Base-by-base conservation (phyloP, 805 yeast species). In the Komagataella mondaviorum region DNA sequence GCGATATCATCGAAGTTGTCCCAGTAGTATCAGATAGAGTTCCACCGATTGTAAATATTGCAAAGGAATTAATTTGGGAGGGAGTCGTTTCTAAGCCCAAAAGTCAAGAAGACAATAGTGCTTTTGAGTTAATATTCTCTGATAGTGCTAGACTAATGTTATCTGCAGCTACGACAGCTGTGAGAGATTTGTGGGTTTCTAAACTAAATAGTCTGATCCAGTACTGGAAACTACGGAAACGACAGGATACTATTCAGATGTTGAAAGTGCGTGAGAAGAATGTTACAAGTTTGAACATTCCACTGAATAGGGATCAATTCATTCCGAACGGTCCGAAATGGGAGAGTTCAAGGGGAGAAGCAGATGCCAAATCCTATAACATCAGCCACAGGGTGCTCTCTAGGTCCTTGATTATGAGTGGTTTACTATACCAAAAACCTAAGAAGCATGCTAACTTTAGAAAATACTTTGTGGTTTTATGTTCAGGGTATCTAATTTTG, bases 151-250 rank as follows among this genome's bases (percentile, higher is more conserved):
- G 50, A 0, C 54, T 84, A 10, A 69, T 73, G 47, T 62, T 88
- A 8, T 77, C 81, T 52, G 88, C 93, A 0, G 77, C 80, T 2
- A 68, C 70, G 53, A 56, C 67, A 16, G 43, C 36, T 0, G 59
- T 74, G 0, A 69, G 91, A 48, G 76, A 80, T 56, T 77, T 75
- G 55, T 90, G 96, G 98, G 71, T 83, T 0, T n/a, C 22, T 0
- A 65, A 78, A 50, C 64, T 90, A 39, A 55, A 52, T 0, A 64
- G 66, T 4, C 57, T 83, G 17, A 59, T 59, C 6, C 54, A 54
- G 1, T 90, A 83, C 61, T 90, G 97, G 97, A 67, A 60, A 20
- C 53, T 59, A 8, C 69, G 79, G 49, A 65, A 62, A 23, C 58
- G 57, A 1, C 71, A 72, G 7, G 83, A 79, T 52, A 51, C 72